A percentile compares a stretch with the other conserved stretches of the same genome.
Evolutionary conservation across 805 yeast genomes (phyloP).

Genomic region (Grigorovia yakushimaensis): DNA sequence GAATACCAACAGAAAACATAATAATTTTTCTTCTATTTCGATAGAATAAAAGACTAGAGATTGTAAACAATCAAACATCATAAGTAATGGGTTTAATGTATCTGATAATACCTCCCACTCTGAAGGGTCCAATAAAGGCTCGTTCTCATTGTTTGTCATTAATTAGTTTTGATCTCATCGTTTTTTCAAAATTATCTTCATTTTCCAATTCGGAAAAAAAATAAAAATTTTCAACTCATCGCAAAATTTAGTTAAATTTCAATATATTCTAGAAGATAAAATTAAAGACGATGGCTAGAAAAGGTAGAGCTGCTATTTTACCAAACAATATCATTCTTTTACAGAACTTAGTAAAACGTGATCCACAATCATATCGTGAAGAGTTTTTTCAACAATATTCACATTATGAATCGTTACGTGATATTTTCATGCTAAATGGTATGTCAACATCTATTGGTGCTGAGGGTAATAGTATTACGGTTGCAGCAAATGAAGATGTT

Average conservation of each 20-base stretch:
- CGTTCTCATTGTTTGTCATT: too few species aligned
- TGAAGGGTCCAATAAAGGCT: too few species aligned
- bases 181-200: not conserved
- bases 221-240: slow-evolving; percentile 11
- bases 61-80: too few species aligned
- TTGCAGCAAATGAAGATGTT: slow-evolving; percentile 31
- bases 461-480: slow-evolving; percentile 29
- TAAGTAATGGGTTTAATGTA: too few species aligned
- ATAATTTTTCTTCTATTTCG: too few species aligned
- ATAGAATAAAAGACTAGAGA: too few species aligned
- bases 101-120: too few species aligned
- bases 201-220: not conserved
- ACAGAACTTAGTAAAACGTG: slow-evolving; percentile 88
- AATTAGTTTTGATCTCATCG: too few species aligned
- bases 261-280: not conserved
- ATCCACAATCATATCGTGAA: slow-evolving; percentile 88
- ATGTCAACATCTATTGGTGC: slow-evolving; percentile 11
- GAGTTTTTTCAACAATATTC: slow-evolving; percentile 89
- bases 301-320: slow-evolving; percentile 83
- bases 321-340: slow-evolving; percentile 86
- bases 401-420: slow-evolving; percentile 85
- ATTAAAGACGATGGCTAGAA: slow-evolving; percentile 54
- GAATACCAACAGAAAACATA: too few species aligned
- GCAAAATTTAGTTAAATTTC: slow-evolving; percentile 7
- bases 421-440: slow-evolving; percentile 63